Evolutionary conservation across 2,329 filamentous ascomycete species (phyloP).

Genomic region (Rosellinia necatrix): DNA sequence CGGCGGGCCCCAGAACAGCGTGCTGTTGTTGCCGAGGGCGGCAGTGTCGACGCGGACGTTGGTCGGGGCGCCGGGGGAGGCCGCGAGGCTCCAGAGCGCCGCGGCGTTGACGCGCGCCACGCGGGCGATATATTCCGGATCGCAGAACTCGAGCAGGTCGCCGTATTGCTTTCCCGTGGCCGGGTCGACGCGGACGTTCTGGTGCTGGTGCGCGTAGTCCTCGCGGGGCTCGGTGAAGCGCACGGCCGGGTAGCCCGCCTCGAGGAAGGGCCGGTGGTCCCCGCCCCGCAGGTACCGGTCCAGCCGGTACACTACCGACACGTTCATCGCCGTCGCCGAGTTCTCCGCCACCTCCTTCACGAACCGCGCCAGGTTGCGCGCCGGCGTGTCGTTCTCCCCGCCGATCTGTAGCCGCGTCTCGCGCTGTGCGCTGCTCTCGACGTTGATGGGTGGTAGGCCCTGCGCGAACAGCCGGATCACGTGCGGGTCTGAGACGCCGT

Average conservation of each 20-base stretch:
- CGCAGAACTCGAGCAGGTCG: constrained; percentile 60
- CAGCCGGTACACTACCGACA: constrained; percentile 59
- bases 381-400: constrained; percentile 60
- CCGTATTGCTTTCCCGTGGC: constrained; percentile 60
- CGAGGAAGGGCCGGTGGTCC: constrained; percentile 60
- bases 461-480: constrained; percentile 61
- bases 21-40: constrained; percentile 53
- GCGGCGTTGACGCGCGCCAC: constrained; percentile 61
- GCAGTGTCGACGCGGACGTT: constrained; percentile 56
- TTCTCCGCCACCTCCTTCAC: constrained; percentile 59
- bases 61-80: constrained; percentile 53
- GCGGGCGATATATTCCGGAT: constrained; percentile 58
- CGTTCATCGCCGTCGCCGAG: constrained; percentile 56
- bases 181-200: constrained; percentile 52
- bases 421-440: constrained; percentile 46
- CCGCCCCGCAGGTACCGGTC: constrained; percentile 62
- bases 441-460: constrained; percentile 47
- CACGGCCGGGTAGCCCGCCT: constrained; percentile 58
- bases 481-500: constrained; percentile 51
- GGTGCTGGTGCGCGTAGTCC: constrained; percentile 62
- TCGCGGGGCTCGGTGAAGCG: constrained; percentile 64
- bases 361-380: constrained; percentile 59
- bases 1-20: constrained; percentile 55
- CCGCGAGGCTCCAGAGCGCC: constrained; percentile 57
- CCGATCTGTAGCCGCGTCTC: constrained; percentile 50